Evolutionary conservation across 108 stramenopile genomes (phyloP), one percentile per base, ranked within the genome.

Genomic region (Nitzschia sp.): DNA sequence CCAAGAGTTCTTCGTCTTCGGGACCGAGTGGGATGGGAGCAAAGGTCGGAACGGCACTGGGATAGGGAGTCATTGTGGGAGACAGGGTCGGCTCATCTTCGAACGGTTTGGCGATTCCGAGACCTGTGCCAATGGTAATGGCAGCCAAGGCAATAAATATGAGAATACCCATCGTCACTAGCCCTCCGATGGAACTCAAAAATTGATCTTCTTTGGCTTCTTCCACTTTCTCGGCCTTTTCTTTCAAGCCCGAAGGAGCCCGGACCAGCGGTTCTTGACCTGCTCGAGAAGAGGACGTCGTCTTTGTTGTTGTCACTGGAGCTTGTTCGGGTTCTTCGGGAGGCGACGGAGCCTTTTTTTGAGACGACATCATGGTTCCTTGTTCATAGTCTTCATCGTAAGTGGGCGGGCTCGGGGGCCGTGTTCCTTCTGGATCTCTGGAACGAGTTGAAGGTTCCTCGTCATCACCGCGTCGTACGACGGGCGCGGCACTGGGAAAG

Each of bases 1-100:
- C 19, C 17, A 71, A 25, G 23, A 71, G 47, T 25, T 52, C 50
- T 57, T 58, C 57, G 25, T 69, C 68, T 44, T 28, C 28, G 1
- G 28, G 23, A 9, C 38, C 26, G 1, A 41, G 13, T 19, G 60
- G 60, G n/a, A 61, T 27, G 23, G 60, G 60, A 8, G 60, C 25
- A 23, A 34, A 34, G 33, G 60, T 44, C 11, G 57, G 57, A 33
- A 3, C 15, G 15, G 34, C 16, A 32, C 32, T 34, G 2, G 33
- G 5, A 8, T 22, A 32, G 23, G 60, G 60, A 5, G 41, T 41
- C 57, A 34, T 58, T 23, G 36, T n/a, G 11, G 60, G 32, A 25
- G 60, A 41, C 6, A 19, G 31, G 1, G 38, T 21, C 31, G 55
- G 55, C 23, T 61, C 60, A 2, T 61, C 38, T 41, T 61, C 19